Percentiles rank a stretch among this genome's conserved stretches.
These are phyloP conservation scores for Stygiomarasmius scandens DNA, from an alignment of 1,284 basidiomycete genomes.

Conservation along the genomic window DNA sequence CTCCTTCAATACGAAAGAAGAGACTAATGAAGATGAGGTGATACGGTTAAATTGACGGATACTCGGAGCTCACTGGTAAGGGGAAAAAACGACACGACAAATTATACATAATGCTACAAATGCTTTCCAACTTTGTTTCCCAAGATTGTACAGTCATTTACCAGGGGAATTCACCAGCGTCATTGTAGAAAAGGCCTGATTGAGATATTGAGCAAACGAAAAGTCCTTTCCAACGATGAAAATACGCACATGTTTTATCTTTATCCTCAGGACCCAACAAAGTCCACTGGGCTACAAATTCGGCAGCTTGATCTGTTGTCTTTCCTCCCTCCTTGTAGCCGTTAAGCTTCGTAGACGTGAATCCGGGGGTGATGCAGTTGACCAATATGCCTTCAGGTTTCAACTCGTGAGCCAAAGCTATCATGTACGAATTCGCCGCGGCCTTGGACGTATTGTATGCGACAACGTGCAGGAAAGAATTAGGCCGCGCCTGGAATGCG, in stretches of 20 bases:
- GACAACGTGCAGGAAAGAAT: slow-evolving; percentile 12
- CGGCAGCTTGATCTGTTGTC: slow-evolving; percentile 36
- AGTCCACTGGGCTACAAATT: slow-evolving; percentile 37
- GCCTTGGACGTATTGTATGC: slow-evolving; percentile 23
- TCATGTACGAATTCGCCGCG: slow-evolving; percentile 19
- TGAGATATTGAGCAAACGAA: no score
- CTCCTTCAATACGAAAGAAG: no score
- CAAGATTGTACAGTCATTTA: no score
- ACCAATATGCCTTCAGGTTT: slow-evolving; percentile 31
- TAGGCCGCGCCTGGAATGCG: slow-evolving; percentile 12
- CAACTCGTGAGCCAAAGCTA: slow-evolving; percentile 17
- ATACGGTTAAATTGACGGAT: no score
- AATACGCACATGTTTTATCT: slow-evolving; percentile 8
- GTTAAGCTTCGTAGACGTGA: slow-evolving; percentile 46
- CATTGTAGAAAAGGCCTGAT: no score
- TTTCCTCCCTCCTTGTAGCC: slow-evolving; percentile 38
- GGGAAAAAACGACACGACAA: no score
- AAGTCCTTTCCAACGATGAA: no score
- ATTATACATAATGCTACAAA: no score
- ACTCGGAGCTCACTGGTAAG: no score
- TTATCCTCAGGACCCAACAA: slow-evolving; percentile 39
- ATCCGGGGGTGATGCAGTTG: slow-evolving; percentile 42
- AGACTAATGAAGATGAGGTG: no score
- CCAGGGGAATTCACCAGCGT: no score
- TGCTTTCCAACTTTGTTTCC: no score